Conservation (phyloP, 371 early-diverging fungal species). For the Zopfochytrium polystomum region DNA sequence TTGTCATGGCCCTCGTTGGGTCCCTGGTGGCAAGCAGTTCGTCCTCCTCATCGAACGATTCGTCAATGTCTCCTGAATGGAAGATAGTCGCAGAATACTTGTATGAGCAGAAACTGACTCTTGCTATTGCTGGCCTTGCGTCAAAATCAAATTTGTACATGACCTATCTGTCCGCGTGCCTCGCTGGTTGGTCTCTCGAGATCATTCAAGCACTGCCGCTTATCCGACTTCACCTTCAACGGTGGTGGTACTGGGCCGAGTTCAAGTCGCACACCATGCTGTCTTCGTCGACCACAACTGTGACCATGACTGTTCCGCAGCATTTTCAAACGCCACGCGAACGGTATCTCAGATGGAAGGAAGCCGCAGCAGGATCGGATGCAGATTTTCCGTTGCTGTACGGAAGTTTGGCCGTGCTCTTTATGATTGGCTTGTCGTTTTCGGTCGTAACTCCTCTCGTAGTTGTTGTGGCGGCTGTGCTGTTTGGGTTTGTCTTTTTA, state of each 20-base stretch:
- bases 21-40: too few species aligned
- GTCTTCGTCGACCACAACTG: too few species aligned
- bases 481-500: slow-evolving; percentile 33
- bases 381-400: slow-evolving; percentile 67
- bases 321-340: slow-evolving; percentile 59
- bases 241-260: too few species aligned
- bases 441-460: slow-evolving; percentile 36
- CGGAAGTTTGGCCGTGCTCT: slow-evolving; percentile 61
- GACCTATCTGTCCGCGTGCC: slow-evolving; percentile 13
- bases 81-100: slow-evolving; percentile 14
- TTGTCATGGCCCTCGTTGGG: slow-evolving; percentile 10
- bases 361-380: too few species aligned
- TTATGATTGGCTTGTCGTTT: slow-evolving; percentile 30
- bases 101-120: slow-evolving; percentile 14
- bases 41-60: too few species aligned
- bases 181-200: slow-evolving; percentile 43
- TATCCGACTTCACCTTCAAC: slow-evolving; percentile 56
- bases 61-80: background rate
- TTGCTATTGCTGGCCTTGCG: slow-evolving; percentile 21
- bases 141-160: slow-evolving; percentile 25
- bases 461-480: slow-evolving; percentile 27
- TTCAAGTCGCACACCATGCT: too few species aligned
- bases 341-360: too few species aligned
- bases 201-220: slow-evolving; percentile 65
- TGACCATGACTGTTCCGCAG: slow-evolving; percentile 75